Percentiles rank a stretch among this genome's conserved stretches.
Conservation (phyloP, 129 eudicot species). For the Flaveria sonorensis region DNA sequence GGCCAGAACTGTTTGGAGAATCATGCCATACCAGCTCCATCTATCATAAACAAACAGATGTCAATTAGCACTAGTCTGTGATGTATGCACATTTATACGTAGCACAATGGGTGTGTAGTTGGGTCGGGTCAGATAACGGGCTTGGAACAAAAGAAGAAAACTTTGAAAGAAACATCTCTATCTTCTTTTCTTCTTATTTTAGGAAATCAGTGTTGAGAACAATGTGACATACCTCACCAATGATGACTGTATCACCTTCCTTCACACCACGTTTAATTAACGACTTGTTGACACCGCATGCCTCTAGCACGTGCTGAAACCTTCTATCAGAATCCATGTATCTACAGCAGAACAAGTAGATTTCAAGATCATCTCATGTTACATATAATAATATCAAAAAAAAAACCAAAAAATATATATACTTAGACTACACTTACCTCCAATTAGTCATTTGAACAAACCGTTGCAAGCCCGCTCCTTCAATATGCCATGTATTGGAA, state of each 20-base stretch:
- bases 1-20: constrained; percentile 52
- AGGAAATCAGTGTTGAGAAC: too few species aligned
- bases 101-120: not conserved
- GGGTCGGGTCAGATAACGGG: too few species aligned
- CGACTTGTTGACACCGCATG: constrained; percentile 84
- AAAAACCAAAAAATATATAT: not conserved
- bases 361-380: constrained; percentile 13
- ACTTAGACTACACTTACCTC: constrained; percentile 51
- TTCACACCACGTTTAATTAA: constrained; percentile 82
- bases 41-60: constrained; percentile 39
- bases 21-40: constrained; percentile 94
- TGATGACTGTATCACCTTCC: constrained; percentile 92
- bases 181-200: too few species aligned
- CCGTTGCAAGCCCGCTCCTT: constrained; percentile 82
- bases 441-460: constrained; percentile 99
- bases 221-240: constrained; percentile 67
- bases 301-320: constrained; percentile 93
- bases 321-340: constrained; percentile 88
- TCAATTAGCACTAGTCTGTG: constrained; percentile 11
- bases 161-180: not conserved
- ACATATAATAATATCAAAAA: not conserved
- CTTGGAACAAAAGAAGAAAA: too few species aligned
- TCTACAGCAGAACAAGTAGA: constrained; percentile 41
- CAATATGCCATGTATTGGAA: constrained; percentile 70
- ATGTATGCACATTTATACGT: not conserved